A percentile compares a stretch with the other conserved stretches of the same genome.
phyloP scores from a whole-genome alignment of 176 grass and related monocot genomes.

The Lolium perenne region DNA sequence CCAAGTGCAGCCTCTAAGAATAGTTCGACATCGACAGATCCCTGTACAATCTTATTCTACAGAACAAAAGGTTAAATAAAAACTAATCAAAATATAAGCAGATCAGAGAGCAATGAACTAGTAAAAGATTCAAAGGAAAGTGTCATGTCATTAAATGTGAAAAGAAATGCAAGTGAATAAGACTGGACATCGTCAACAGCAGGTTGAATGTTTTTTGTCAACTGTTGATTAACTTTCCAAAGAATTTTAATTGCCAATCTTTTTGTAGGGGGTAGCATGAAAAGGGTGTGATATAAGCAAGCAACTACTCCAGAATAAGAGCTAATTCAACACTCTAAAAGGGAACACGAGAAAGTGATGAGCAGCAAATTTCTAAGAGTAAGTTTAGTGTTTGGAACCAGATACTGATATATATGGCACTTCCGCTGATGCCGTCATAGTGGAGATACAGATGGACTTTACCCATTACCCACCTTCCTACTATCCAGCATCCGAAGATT shows the following conservation, averaged over 20 bases:
- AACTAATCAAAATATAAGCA: constrained; percentile 51
- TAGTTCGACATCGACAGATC: constrained; percentile 76
- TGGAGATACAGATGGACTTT: constrained; percentile 16
- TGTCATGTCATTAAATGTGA: constrained; percentile 1
- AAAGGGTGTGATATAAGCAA: constrained; percentile 16
- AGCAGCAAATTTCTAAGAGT: constrained; percentile 4
- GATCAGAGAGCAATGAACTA: constrained; percentile 30
- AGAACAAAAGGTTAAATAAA: constrained; percentile 52
- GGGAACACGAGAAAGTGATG: constrained; percentile 5
- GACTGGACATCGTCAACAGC: not conserved
- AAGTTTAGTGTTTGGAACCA: constrained; percentile 37
- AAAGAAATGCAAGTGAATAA: constrained; percentile 25
- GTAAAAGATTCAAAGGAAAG: constrained; percentile 24
- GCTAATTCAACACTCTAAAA: constrained; percentile 24
- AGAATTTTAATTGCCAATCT: not conserved
- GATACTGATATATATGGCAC: constrained; percentile 44
- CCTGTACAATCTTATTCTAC: constrained; percentile 78
- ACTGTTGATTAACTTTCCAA: constrained; percentile 35
- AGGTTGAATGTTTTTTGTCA: constrained; percentile 22
- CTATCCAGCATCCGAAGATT: constrained; percentile 62
- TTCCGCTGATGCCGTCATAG: constrained; percentile 24
- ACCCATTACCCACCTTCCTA: constrained; percentile 65
- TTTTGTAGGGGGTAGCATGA: constrained; percentile 3
- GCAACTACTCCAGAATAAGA: not conserved
- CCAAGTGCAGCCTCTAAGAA: constrained; percentile 78